Base-by-base conservation (phyloP, 495 filamentous ascomycete species). In the Xylaria grammica region DNA sequence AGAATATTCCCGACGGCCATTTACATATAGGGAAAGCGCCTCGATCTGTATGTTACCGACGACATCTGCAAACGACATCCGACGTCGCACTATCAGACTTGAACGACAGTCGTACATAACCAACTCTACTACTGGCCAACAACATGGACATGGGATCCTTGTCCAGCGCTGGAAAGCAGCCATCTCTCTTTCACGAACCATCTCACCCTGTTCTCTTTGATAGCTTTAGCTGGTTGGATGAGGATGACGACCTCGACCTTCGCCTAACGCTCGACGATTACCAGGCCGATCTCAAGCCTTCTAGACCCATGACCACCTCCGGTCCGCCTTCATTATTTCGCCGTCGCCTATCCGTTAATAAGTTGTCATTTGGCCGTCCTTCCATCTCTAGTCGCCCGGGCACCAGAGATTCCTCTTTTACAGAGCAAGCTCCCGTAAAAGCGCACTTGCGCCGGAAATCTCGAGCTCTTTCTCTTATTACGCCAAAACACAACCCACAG, bases 191-290 rank as follows among this genome's bases (percentile, higher is more conserved):
- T 17, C 30, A 63, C 38, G 26, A 48, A 17, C 26, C 50, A 7
- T 27, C 60, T 32, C 53, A 76, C 78, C 42, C 69, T 63, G 56
- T 76, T 17, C 81, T 92, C 54, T 85, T 86, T 62, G 89, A 92
- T 57, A 89, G 82, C 61, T 91, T 94, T 67, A 85, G 88, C 34
- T 93, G 91, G 91, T 78, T 94, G 57, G 91, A 96, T 27, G 90
- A 91, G 64, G 89, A 91, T 64, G 86, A 89, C 15, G 86, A 91
- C 54, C 78, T 94, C 22, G 89, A 94, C 69, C 76, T 94, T 55
- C 85, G 86, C 29, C 79, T 93, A 19, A 77, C 79, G 46, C 70
- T 86, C 8, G 82, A 86, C 69, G 81, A 85, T 59, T 84, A 84
- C 67, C 81, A 84, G 58, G 77, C 80, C 13, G 81, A 84, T 63